These are phyloP conservation scores for Cicer cuneatum DNA, from an alignment of 306 rosid species.

Conservation along the genomic window DNA sequence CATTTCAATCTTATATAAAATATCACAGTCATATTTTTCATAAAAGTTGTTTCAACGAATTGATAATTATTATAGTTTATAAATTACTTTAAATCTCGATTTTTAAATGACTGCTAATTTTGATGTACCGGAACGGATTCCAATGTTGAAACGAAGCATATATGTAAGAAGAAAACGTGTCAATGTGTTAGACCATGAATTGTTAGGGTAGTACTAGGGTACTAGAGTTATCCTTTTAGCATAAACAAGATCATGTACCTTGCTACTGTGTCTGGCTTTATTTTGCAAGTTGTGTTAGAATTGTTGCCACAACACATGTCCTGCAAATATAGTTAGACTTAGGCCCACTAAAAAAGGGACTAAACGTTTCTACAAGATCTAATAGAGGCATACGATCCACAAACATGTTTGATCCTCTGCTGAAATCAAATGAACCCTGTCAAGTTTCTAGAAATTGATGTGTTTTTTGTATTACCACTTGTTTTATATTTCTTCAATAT, in stretches of 20 bases:
- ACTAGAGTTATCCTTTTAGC: background rate
- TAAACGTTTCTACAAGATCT: constrained; percentile 33
- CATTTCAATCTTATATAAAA: no score
- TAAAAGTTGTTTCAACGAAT: no score
- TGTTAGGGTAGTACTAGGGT: background rate
- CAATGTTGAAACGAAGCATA: background rate
- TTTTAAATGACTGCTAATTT: no score
- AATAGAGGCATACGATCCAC: constrained; percentile 1
- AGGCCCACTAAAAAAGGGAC: constrained; percentile 51
- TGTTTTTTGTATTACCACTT: constrained; percentile 16
- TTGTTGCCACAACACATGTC: constrained; percentile 24
- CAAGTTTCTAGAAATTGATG: constrained; percentile 13
- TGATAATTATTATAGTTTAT: no score
- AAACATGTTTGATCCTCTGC: constrained; percentile 32
- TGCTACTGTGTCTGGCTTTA: constrained; percentile 27
- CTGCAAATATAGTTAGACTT: constrained; percentile 33
- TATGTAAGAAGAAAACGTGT: background rate
- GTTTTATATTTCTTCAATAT: background rate
- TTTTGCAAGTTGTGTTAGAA: constrained; percentile 37
- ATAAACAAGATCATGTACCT: background rate
- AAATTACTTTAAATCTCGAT: no score
- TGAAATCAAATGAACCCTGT: constrained; percentile 13
- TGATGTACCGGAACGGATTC: no score
- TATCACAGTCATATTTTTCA: no score
- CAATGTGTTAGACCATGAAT: constrained; percentile 1